Base-by-base conservation (phyloP, 306 rosid species). In the Rubus parviflorus region DNA sequence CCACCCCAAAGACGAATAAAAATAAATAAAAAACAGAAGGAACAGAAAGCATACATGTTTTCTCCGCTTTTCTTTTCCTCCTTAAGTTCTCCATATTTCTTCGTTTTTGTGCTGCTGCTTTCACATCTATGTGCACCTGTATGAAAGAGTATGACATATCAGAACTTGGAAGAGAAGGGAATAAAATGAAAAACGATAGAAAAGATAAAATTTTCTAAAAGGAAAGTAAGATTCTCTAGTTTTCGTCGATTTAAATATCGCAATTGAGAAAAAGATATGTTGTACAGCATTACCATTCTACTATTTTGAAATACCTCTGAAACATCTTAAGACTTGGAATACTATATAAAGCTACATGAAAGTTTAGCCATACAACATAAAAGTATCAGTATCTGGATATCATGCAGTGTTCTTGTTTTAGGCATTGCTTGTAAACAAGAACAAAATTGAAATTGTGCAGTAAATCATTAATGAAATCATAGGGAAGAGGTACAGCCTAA, bases 11-110 rank as follows among this genome's bases (percentile, higher is more conserved):
- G 35, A 12, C 53, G 1, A 20, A 20, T 30, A 10, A 45, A 13
- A 40, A n/a, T 5, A 70, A 47, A 75, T 2, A 38, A 17, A 6
- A 12, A 68, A 16, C 69, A 37, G 43, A 68, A 57, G 73, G 73
- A 77, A 23, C 0, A 35, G 14, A 46, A 53, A 17, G 15, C 42
- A 42, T 89, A 92, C 98, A 88, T 82, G 72, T 92, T 80, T 95
- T 92, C 87, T 95, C 97, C 25, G 86, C 88, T 83, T 90, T 95
- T 80, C 92, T 87, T 86, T 89, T 92, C 74, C 90, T 87, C 85
- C 84, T 87, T 49, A 79, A 43, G 77, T 81, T 84, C 64, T 81
- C 87, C 70, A 75, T 19, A 68, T 82, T 88, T 77, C 82, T 83
- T n/a, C 87, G 87, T 82, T 84, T 90, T 56, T 88, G 83, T 9